These are phyloP conservation scores for Populus nigra DNA, from an alignment of 345 rosid genomes.

Conservation along the genomic window DNA sequence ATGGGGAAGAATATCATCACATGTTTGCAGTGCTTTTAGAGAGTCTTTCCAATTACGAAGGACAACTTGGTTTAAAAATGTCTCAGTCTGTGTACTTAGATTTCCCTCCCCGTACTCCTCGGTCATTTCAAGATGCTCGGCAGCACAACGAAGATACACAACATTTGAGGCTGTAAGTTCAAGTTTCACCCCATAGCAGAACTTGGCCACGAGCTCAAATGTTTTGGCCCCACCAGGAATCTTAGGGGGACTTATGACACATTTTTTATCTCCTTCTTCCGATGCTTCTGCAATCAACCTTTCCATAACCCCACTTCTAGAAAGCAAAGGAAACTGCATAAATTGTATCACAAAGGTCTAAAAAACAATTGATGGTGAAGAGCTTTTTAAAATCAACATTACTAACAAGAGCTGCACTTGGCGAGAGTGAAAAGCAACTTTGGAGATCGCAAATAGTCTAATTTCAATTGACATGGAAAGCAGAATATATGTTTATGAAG, in stretches of 20 bases:
- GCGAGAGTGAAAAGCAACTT: neutral
- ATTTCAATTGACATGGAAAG: neutral
- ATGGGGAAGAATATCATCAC: conserved; percentile 58
- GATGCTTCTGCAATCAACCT: conserved; percentile 75
- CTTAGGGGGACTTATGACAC: conserved; percentile 50
- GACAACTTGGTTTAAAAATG: conserved; percentile 79
- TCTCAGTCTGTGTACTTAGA: conserved; percentile 71
- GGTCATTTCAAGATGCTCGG: conserved; percentile 85
- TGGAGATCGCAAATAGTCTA: neutral
- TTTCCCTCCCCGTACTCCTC: conserved; percentile 96
- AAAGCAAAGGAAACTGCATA: conserved; percentile 90
- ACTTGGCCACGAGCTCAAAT: conserved; percentile 90
- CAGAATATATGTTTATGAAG: neutral
- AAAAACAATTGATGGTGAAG: conserved; percentile 7
- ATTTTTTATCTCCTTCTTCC: conserved; percentile 68
- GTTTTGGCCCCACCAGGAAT: conserved; percentile 91
- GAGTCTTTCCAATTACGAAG: conserved; percentile 92
- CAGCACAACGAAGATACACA: conserved; percentile 75
- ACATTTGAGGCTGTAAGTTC: conserved; percentile 90
- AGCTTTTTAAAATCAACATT: neutral
- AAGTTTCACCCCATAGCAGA: conserved; percentile 97
- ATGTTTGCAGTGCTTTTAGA: conserved; percentile 72
- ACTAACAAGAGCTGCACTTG: neutral
- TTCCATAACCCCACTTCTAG: conserved; percentile 94
- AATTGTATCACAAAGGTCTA: conserved; percentile 1